Evolutionary conservation across 495 filamentous ascomycete genomes (phyloP).

Genomic region (Collariella sp.): DNA sequence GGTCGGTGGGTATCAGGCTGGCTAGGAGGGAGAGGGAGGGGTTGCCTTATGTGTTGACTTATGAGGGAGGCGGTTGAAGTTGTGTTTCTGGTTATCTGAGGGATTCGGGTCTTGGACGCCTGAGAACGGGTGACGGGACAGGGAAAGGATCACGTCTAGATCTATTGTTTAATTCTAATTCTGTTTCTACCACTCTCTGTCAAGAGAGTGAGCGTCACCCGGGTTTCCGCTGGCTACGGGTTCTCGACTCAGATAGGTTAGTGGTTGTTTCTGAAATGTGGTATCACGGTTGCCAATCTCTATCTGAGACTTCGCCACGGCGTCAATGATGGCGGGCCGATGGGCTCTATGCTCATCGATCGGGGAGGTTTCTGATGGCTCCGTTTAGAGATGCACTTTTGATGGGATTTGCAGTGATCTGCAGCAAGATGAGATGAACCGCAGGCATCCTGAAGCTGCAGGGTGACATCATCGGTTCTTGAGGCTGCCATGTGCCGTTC

Average conservation of each 20-base stretch:
- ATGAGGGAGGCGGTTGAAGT: conserved; percentile 10
- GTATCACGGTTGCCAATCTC: no score
- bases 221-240: no score
- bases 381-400: background rate
- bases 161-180: background rate
- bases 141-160: no score
- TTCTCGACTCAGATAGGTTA: no score
- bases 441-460: background rate
- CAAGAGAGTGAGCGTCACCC: no score
- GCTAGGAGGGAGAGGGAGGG: conserved; percentile 30
- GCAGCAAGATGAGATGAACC: background rate
- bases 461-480: conserved; percentile 6
- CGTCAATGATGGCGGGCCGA: background rate
- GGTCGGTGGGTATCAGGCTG: conserved; percentile 31
- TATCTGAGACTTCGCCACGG: no score
- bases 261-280: no score
- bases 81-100: background rate
- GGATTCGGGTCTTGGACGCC: no score
- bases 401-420: background rate
- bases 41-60: conserved; percentile 37
- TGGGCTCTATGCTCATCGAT: background rate
- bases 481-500: background rate
- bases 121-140: no score
- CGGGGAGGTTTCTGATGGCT: background rate
- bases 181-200: no score